Evolutionary conservation across 768 basidiomycete genomes (phyloP).

Genomic region (Lanmaoa rubissima): DNA sequence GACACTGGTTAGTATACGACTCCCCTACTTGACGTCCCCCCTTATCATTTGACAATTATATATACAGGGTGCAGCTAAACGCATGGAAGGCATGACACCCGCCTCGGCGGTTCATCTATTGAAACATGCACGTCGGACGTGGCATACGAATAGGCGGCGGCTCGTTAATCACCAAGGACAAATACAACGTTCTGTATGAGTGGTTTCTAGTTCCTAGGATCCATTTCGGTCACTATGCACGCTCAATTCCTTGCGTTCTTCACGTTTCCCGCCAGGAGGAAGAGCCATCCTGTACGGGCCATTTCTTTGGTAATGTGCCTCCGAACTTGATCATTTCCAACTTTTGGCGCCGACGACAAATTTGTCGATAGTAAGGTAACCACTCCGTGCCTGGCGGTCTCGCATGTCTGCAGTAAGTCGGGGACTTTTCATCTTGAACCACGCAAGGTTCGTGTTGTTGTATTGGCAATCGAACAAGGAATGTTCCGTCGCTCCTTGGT

Average conservation of each 20-base stretch:
- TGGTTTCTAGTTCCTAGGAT: background rate
- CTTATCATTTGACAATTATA: background rate
- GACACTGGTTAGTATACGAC: conserved; percentile 52
- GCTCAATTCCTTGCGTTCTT: background rate
- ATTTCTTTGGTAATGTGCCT: background rate
- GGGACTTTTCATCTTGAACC: background rate
- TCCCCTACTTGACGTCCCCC: background rate
- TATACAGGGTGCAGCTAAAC: conserved; percentile 82
- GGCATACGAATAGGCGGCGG: conserved; percentile 9
- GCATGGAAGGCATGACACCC: conserved; percentile 94
- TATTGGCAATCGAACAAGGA: too few species aligned
- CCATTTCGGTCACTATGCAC: background rate
- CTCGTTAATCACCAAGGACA: background rate
- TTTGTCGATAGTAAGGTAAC: background rate
- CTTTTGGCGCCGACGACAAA: background rate
- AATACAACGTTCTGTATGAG: background rate
- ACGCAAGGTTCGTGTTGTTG: too few species aligned
- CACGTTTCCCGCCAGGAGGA: background rate
- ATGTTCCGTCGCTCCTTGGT: background rate
- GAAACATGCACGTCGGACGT: conserved; percentile 52
- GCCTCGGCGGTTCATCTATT: conserved; percentile 66
- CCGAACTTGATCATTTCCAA: background rate
- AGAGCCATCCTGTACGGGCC: background rate
- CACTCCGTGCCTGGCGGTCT: conserved; percentile 2
- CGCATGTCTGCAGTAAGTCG: background rate